Evolutionary conservation across 2,329 filamentous ascomycete species (phyloP).

Genomic region (Calonectria multiphialidica): DNA sequence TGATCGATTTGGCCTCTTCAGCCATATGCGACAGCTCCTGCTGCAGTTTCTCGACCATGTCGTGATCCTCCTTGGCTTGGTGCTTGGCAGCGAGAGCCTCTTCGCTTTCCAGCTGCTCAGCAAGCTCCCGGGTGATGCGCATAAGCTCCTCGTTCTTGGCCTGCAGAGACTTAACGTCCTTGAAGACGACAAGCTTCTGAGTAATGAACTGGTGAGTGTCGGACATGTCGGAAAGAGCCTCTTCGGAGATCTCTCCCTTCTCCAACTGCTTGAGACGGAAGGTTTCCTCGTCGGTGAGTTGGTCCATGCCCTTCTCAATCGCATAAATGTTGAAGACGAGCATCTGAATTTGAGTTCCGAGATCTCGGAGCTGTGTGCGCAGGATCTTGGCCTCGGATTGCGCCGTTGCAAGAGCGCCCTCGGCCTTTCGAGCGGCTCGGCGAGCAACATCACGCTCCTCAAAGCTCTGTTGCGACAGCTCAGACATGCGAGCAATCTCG

Average conservation of each 20-base stretch:
- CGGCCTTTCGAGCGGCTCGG: slow-evolving; percentile 82
- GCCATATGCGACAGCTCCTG: slow-evolving; percentile 80
- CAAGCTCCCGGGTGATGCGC: slow-evolving; percentile 84
- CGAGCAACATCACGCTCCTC: slow-evolving; percentile 83
- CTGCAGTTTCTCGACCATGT: slow-evolving; percentile 80
- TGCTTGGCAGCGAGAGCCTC: slow-evolving; percentile 79
- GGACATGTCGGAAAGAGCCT: slow-evolving; percentile 79
- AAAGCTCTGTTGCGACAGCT: slow-evolving; percentile 84
- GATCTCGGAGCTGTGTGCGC: slow-evolving; percentile 87
- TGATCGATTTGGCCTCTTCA: slow-evolving; percentile 86
- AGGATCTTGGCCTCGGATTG: slow-evolving; percentile 82
- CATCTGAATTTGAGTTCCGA: slow-evolving; percentile 91
- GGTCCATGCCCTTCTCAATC: slow-evolving; percentile 81
- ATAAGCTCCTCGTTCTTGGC: slow-evolving; percentile 89
- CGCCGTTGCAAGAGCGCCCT: slow-evolving; percentile 74
- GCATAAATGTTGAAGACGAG: slow-evolving; percentile 89
- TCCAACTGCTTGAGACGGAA: slow-evolving; percentile 83
- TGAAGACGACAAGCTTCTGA: slow-evolving; percentile 90
- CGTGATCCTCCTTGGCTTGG: slow-evolving; percentile 72
- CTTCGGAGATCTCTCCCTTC: slow-evolving; percentile 79
- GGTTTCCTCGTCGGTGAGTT: slow-evolving; percentile 78
- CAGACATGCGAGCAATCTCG: slow-evolving; percentile 87
- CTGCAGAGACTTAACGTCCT: slow-evolving; percentile 85
- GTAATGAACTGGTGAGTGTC: slow-evolving; percentile 92
- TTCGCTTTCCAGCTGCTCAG: slow-evolving; percentile 90